A percentile compares a stretch with the other conserved stretches of the same genome.
Conservation (phyloP, 257 asterid species). For the Plantago ovata region DNA sequence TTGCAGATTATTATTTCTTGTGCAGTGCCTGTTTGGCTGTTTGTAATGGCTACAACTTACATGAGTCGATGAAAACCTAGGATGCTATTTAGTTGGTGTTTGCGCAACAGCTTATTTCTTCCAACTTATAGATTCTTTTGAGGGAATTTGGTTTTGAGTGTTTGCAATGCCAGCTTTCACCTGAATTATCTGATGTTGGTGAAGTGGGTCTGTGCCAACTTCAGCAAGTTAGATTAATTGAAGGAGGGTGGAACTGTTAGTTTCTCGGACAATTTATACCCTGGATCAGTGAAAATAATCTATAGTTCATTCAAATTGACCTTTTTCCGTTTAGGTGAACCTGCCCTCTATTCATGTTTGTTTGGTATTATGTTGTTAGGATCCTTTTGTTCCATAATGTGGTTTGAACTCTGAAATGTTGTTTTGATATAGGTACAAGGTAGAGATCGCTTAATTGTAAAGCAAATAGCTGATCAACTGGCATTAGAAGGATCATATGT, state of each 20-base stretch:
- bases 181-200: too few relatives aligned
- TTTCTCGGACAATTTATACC: not conserved
- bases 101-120: not conserved
- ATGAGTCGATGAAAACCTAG: not conserved
- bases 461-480: constrained; percentile 69
- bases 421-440: constrained; percentile 76
- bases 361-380: not conserved
- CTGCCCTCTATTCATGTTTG: constrained; percentile 3
- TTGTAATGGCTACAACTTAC: too few relatives aligned
- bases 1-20: too few relatives aligned
- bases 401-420: constrained; percentile 11
- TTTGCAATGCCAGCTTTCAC: too few relatives aligned
- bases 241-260: too few relatives aligned
- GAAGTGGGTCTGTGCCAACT: too few relatives aligned
- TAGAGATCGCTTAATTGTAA: constrained; percentile 67
- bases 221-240: too few relatives aligned
- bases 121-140: too few relatives aligned
- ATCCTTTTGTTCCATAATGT: not conserved
- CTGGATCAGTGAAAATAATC: not conserved
- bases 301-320: not conserved
- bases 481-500: constrained; percentile 84
- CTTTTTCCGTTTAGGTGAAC: not conserved
- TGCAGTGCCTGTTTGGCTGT: too few relatives aligned
- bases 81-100: not conserved
- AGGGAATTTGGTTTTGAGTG: too few relatives aligned